phyloP scores from a whole-genome alignment of 257 asterid genomes.

The Forsythia viridissima region DNA sequence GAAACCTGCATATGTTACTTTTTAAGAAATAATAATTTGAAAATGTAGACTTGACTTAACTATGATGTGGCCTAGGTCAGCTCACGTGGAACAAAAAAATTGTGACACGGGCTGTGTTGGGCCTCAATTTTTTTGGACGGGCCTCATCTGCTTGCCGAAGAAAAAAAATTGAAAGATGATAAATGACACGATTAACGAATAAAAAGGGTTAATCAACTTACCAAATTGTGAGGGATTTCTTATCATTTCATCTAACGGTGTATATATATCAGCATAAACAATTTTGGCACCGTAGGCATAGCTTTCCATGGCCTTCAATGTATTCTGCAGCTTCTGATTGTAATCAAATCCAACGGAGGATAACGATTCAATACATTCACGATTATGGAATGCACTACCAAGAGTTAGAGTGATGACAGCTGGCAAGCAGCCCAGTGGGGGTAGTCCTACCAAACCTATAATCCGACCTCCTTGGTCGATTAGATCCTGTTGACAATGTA shows the following conservation, averaged over 20 bases:
- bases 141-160: no score
- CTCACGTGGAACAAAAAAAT: no score
- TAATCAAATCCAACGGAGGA: conserved; percentile 39
- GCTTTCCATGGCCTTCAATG: conserved; percentile 16
- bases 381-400: neutral
- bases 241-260: conserved; percentile 36
- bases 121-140: no score
- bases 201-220: no score
- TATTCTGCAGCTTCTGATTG: conserved; percentile 37
- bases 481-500: conserved; percentile 28
- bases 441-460: conserved; percentile 52
- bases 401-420: conserved; percentile 39
- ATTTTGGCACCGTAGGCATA: conserved; percentile 12
- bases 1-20: no score
- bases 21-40: no score
- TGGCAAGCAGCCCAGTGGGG: conserved; percentile 68
- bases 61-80: no score
- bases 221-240: no score
- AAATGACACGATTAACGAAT: no score
- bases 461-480: conserved; percentile 42
- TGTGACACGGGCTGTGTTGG: no score
- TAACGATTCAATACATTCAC: conserved; percentile 37
- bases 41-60: no score
- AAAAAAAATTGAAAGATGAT: no score
- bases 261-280: conserved; percentile 39